phyloP scores from a whole-genome alignment of 768 basidiomycete genomes.

The Rhizopogon vesiculosus region DNA sequence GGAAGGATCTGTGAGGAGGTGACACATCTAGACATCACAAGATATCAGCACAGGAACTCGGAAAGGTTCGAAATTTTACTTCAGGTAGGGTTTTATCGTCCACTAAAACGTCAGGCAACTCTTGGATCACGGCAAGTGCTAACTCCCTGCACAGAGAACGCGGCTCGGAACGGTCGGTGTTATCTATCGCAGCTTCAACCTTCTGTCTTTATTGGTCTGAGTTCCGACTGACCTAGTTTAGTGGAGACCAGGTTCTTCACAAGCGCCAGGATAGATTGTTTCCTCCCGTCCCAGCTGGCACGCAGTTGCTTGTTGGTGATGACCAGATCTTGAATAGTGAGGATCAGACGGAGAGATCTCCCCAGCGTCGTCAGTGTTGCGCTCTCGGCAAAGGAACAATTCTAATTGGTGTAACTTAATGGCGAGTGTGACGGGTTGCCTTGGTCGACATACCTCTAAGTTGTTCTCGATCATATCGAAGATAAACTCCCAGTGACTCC shows the following conservation, averaged over 20 bases:
- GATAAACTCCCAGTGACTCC: constrained; percentile 89
- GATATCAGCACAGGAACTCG: background rate
- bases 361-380: constrained; percentile 58
- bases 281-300: constrained; percentile 61
- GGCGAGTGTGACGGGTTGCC: background rate
- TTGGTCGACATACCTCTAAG: constrained; percentile 59
- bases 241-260: constrained; percentile 55
- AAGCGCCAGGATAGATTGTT: constrained; percentile 45
- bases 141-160: constrained; percentile 64
- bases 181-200: constrained; percentile 8
- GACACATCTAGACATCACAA: constrained; percentile 57
- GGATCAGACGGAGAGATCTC: constrained; percentile 64
- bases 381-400: constrained; percentile 53
- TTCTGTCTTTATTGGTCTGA: background rate
- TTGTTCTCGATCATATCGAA: constrained; percentile 87
- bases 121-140: constrained; percentile 63
- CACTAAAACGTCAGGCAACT: constrained; percentile 58
- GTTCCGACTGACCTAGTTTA: background rate
- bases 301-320: constrained; percentile 70
- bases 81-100: constrained; percentile 60
- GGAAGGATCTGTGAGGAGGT: constrained; percentile 64
- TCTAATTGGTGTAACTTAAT: constrained; percentile 31
- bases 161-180: constrained; percentile 40
- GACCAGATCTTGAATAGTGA: constrained; percentile 64
- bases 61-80: constrained; percentile 30